Evolutionary conservation across 1,139 yeast species (phyloP), one percentile per base, ranked within the genome.

Genomic region (Yarrowia galli): DNA sequence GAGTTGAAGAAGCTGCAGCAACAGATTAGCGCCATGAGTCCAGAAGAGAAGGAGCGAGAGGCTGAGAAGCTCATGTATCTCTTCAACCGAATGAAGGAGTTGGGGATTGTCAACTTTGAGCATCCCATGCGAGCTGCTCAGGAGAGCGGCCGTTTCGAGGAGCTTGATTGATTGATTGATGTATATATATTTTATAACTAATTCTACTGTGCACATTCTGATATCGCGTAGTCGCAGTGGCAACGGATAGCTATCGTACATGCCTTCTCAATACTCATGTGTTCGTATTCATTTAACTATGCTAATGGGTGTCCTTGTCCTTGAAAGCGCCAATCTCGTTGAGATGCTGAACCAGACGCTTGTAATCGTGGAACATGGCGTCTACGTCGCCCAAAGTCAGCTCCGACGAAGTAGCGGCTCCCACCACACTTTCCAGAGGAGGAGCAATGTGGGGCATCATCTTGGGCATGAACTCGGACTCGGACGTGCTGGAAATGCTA

Each of bases 1-100:
- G 43, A 61, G 53, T 35, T 28, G 7, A 18, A 36, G 54, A 53
- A 45, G 10, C 60, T 49, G n/a, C 65, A 43, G 45, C 64, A 36
- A 12, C 67, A 69, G 18, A 72, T 78, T 68, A 74, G 74, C 23
- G 77, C 75, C 20, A 77, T 84, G 78, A 79, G 85, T 0, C 81
- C 79, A n/a, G 84, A 82, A 68, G 88, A 85, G 71, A 85, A 85
- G 72, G 86, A 84, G 69, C 74, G 74, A 12, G 88, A 85, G 71
- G 85, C 87, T 1, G 87, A 84, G 67, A 80, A 83, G 71, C 74
- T 85, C 72, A 83, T 82, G 73, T 82, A 79, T 3, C 69, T 85
- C 4, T 84, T 85, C 71, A 86, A 83, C 48, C 76, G 84, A 70
- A 80, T 83, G 77, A 84, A 82, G 68, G 80, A 80, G 72, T 81